These are phyloP conservation scores for Microdochium paspali DNA, from an alignment of 2,329 filamentous ascomycete species.

Conservation along the genomic window DNA sequence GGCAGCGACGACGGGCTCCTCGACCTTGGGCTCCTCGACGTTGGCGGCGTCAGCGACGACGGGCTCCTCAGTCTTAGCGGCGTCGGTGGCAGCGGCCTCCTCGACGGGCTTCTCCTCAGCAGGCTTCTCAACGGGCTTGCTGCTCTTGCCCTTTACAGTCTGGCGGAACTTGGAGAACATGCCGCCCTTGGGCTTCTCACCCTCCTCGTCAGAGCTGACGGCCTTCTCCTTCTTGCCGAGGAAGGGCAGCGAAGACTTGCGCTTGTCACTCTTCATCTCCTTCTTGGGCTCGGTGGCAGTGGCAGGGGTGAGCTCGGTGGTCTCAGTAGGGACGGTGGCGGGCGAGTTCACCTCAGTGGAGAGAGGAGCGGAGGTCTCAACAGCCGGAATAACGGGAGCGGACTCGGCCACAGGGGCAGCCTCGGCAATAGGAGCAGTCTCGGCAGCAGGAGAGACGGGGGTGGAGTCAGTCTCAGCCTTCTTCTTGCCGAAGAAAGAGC, in stretches of 20 bases:
- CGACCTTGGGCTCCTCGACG: conserved; percentile 3
- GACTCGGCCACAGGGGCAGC: conserved; percentile 31
- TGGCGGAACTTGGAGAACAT: conserved; percentile 48
- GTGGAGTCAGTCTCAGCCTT: conserved; percentile 37
- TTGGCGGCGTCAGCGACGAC: conserved; percentile 7
- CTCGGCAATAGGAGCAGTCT: conserved; percentile 23
- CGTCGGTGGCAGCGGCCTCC: conserved; percentile 12
- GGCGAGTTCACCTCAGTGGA: conserved; percentile 43
- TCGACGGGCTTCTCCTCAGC: conserved; percentile 5
- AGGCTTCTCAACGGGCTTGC: conserved; percentile 14
- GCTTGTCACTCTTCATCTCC: conserved; percentile 66
- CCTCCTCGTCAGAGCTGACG: conserved; percentile 49
- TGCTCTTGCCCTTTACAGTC: conserved; percentile 23
- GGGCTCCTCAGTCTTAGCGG: conserved; percentile 5
- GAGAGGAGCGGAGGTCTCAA: conserved; percentile 46
- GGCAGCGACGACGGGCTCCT: conserved; percentile 4
- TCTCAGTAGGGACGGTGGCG: conserved; percentile 35
- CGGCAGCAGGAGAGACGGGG: conserved; percentile 30
- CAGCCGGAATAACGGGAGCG: conserved; percentile 50
- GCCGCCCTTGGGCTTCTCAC: conserved; percentile 45
- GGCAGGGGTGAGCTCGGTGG: conserved; percentile 32
- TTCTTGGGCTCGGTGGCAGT: conserved; percentile 45
- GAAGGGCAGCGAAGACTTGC: conserved; percentile 69
- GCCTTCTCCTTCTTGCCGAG: conserved; percentile 69
- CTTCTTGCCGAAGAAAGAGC: conserved; percentile 50